Evolutionary conservation across 495 filamentous ascomycete species (phyloP).

Genomic region (Paragyromitra xinjiangensis): DNA sequence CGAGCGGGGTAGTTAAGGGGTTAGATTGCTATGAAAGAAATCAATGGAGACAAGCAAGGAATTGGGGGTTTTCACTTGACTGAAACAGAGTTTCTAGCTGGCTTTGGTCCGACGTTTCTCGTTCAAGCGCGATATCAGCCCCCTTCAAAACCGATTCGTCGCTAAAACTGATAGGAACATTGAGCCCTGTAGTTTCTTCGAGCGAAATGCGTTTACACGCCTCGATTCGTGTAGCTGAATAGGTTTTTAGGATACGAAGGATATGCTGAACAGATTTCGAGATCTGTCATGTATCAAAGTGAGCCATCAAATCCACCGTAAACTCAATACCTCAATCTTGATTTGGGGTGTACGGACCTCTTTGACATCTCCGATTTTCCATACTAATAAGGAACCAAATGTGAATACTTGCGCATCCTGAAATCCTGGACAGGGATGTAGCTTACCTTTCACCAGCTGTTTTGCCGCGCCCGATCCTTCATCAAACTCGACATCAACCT

Average conservation of each 20-base stretch:
- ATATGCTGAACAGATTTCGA: constrained; percentile 22
- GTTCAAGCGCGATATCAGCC: not conserved
- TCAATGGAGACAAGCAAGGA: not conserved
- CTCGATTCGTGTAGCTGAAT: constrained; percentile 13
- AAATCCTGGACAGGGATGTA: not conserved
- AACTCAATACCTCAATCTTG: not conserved
- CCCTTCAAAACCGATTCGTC: not conserved
- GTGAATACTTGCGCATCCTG: not conserved
- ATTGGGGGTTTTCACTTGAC: constrained; percentile 20
- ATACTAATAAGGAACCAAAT: constrained; percentile 18
- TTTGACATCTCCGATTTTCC: constrained; percentile 41
- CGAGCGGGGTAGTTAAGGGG: not conserved
- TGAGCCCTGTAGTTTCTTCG: constrained; percentile 4
- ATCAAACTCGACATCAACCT: constrained; percentile 58
- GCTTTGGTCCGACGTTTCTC: not conserved
- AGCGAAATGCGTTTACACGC: constrained; percentile 25
- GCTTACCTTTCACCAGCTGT: constrained; percentile 45
- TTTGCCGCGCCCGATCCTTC: constrained; percentile 28
- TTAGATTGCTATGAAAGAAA: not conserved
- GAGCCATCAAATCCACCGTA: not conserved
- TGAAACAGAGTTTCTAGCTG: constrained; percentile 22
- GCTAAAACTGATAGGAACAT: constrained; percentile 27
- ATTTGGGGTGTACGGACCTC: constrained; percentile 1
- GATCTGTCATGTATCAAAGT: constrained; percentile 10
- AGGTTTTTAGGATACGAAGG: constrained; percentile 25